Evolutionary conservation across 2,329 filamentous ascomycete species (phyloP).

Genomic region (Diplodia intermedia): DNA sequence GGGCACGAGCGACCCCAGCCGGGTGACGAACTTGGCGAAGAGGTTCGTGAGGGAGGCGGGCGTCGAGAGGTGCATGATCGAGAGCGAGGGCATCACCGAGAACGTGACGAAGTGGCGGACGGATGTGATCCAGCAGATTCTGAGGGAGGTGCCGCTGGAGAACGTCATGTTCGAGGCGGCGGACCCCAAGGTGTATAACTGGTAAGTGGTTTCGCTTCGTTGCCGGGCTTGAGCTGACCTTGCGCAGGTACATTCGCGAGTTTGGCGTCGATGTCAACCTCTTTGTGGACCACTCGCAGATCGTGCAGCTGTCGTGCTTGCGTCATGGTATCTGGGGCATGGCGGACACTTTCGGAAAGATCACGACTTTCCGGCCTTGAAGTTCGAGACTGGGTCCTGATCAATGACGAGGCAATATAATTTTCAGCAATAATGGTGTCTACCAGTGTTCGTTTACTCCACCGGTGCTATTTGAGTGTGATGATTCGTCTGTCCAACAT

Average conservation of each 20-base stretch:
- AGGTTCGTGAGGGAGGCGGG: slow-evolving; percentile 58
- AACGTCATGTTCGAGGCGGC: slow-evolving; percentile 66
- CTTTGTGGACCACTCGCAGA: slow-evolving; percentile 65
- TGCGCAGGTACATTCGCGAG: slow-evolving; percentile 56
- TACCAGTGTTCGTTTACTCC: too few relatives aligned
- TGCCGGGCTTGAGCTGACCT: too few relatives aligned
- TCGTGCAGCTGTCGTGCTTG: slow-evolving; percentile 62
- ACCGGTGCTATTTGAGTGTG: too few relatives aligned
- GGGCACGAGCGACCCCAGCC: slow-evolving; percentile 58
- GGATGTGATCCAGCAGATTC: slow-evolving; percentile 61
- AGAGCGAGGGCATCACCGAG: slow-evolving; percentile 66
- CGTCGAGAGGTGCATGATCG: slow-evolving; percentile 64
- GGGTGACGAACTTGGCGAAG: slow-evolving; percentile 58
- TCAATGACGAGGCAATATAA: not conserved
- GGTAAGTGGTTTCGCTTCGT: slow-evolving; percentile 26
- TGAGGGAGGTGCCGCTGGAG: slow-evolving; percentile 59
- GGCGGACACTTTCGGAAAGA: slow-evolving; percentile 63
- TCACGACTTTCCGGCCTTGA: slow-evolving; percentile 45
- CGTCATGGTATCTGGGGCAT: slow-evolving; percentile 63
- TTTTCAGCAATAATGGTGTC: not conserved
- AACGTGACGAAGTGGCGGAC: slow-evolving; percentile 62
- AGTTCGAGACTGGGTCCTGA: not conserved
- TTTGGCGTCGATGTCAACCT: slow-evolving; percentile 65
- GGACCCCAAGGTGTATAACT: slow-evolving; percentile 63
- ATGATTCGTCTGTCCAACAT: too few relatives aligned